Percentiles rank a stretch among this genome's conserved stretches.
Evolutionary conservation across 1,284 basidiomycete species (phyloP).

Genomic region (Apiotrichum laibachii): DNA sequence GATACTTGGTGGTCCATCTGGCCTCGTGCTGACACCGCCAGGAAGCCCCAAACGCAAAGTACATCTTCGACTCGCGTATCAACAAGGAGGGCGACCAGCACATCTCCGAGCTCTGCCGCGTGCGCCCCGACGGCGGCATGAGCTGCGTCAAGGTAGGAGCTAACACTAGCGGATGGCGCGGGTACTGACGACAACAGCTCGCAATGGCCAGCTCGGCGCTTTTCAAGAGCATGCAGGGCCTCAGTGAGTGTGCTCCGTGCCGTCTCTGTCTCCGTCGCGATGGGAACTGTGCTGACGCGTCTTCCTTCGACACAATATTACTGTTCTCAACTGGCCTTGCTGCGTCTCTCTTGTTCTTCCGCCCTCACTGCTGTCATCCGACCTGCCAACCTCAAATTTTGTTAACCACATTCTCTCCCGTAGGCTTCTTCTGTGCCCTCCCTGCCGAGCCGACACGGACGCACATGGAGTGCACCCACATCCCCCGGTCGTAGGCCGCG

Average conservation of each 20-base stretch:
- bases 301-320: too few species aligned
- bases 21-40: neutral
- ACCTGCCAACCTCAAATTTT: neutral
- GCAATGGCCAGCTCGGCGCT: conserved; percentile 65
- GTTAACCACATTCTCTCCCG: conserved; percentile 52
- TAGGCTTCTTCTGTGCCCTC: conserved; percentile 70
- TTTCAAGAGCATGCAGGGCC: conserved; percentile 69
- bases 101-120: conserved; percentile 61
- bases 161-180: too few species aligned
- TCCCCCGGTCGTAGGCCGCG: conserved; percentile 54
- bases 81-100: conserved; percentile 53
- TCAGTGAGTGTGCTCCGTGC: conserved; percentile 16
- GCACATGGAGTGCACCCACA: conserved; percentile 69
- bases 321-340: too few species aligned
- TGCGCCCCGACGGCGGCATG: conserved; percentile 51
- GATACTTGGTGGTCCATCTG: too few species aligned
- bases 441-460: conserved; percentile 69
- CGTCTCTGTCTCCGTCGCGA: too few species aligned
- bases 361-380: neutral
- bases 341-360: neutral
- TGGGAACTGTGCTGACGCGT: too few species aligned
- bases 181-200: too few species aligned
- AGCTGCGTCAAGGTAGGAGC: conserved; percentile 65
- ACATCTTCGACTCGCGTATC: conserved; percentile 42
- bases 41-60: conserved; percentile 15